Base-by-base conservation (phyloP, 768 basidiomycete genomes). In the Mycena olivaceomarginata region DNA sequence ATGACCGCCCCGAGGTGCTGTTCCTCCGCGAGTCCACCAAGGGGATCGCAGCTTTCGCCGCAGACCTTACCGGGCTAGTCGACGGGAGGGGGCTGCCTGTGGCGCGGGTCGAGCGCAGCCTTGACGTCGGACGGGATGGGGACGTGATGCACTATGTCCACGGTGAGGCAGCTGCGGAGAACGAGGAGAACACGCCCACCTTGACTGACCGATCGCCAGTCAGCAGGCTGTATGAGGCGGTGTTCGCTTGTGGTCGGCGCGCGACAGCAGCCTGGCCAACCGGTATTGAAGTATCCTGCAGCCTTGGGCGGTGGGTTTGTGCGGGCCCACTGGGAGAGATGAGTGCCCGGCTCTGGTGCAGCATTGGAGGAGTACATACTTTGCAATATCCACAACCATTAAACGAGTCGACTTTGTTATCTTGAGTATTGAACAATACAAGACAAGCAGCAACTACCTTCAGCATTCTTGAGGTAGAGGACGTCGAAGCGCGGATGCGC, bases 211-310 rank as follows among this genome's bases (percentile, higher is more conserved):
- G 94, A 91, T 79, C 89, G 92, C 96, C 96, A 97, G 84, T 96
- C 95, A 4, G 93, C 93, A 67, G 92, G 89, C 25, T 90, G 91
- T 72, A 97, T 93, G 78, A 90, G 83, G 77, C 90, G 89, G 80
- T 90, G 89, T 84, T 97, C 96, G 70, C 82, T 86, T 20, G 87
- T 80, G 40, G 85, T 85, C 2, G 96, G 96, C 0, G 95, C 87
- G n/a, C 95, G 93, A 88, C 96, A 97, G 88, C 96, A 97, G 51
- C 96, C 96, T 56, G 96, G 96, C 95, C 95, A 97, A 25, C 96
- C 96, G 45, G 90, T 91, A 81, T 96, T 97, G 82, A 90, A 87
- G 82, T 91, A 91, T 20, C 91, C 91, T 43, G 90, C 85, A 67
- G 86, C 86, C 82, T 92, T 93, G 74, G 91, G 81, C 20, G 89